Base-by-base conservation (phyloP, 2,329 filamentous ascomycete species). In the Penicillium vulpinum region DNA sequence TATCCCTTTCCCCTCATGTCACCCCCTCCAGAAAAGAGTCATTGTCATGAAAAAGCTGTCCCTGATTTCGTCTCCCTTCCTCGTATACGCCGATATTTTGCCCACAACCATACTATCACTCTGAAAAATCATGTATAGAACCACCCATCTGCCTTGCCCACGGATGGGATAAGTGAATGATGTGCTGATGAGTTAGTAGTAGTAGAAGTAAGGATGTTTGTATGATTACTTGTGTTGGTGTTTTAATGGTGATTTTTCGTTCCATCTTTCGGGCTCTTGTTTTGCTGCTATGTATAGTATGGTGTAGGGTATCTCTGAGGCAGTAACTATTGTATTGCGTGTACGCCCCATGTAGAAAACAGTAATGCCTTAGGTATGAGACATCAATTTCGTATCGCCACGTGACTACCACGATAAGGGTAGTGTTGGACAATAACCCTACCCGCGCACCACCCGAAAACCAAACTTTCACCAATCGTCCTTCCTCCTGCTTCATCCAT, bases 371-470 rank as follows among this genome's bases (percentile, higher is more conserved):
- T 24, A 10, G 5, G 2, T 2, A n/a, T 51, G n/a, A 51, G 53
- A 47, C 53, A 45, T 4, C 6, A 38, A 29, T 4, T 0, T 4
- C 1, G 0, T 51, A 52, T 56, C 53, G 2, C 1, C 38, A 38
- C 47, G 38, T 53, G 51, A 24, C 13, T 11, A 1, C 2, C 0
- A 0, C 0, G 51, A 54, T 54, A 54, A 49, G 51, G 51, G 44
- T 54, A 18, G 3, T 1, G 3, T 8, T n/a, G 3, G 4, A 1
- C 8, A 5, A 15, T 6, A 72, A 61, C 71, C 71, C 70, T 73
- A 72, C 60, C 58, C 58, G 60, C 67, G 59, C 70, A 68, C 72
- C 67, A 62, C 62, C 65, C 63, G 57, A 69, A 68, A 67, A 65
- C 51, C 61, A 67, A 58, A 61, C 57, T 54, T 61, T 63, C 56